Evolutionary conservation across 441 rosid genomes (phyloP), one percentile per base, ranked within the genome.

Genomic region (Mallotus japonicus): DNA sequence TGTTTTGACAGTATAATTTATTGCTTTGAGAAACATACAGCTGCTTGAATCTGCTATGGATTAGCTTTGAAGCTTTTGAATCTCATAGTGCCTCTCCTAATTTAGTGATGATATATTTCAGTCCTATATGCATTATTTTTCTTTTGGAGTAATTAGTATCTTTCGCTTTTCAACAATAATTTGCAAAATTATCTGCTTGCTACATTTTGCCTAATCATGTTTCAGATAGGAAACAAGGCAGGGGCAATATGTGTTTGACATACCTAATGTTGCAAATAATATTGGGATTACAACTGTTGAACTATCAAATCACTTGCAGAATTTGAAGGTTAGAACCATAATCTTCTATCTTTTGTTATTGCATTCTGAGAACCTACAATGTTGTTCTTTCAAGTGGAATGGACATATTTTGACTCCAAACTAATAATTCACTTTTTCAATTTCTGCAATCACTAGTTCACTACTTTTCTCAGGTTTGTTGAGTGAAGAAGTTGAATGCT

Each of bases 191-290:
- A 14, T 62, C 6, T 34, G 10, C 49, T 11, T 47, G 42, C 40
- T 51, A 53, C 68, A 24, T 65, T 72, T 67, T 62, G 42, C 51
- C 69, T 75, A 65, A 65, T 78, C 50, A 65, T 76, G 75, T 66
- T 83, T 80, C 87, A 95, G 99, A 83, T 88, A 93, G 70, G 91
- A 92, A 59, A 79, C 73, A 57, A 91, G 82, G 86, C 93, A 87
- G 77, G 99, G 99, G 61, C 89, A 84, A 72, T 81, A 91, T 73
- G 79, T 87, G 57, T 92, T 92, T 62, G 89, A 90, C 80, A 87
- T 92, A 70, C 92, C 93, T 32, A 77, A 86, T 46, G 86, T 95
- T 80, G 97, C 98, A 71, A 88, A 89, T 79, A 83, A 75, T 85
- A 75, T 88, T 66, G 83, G 89, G 42, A 63, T 81, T 80, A 83